A percentile compares a stretch with the other conserved stretches of the same genome.
Evolutionary conservation across 1,139 yeast species (phyloP).

Genomic region (Blastobotrys indianensis): DNA sequence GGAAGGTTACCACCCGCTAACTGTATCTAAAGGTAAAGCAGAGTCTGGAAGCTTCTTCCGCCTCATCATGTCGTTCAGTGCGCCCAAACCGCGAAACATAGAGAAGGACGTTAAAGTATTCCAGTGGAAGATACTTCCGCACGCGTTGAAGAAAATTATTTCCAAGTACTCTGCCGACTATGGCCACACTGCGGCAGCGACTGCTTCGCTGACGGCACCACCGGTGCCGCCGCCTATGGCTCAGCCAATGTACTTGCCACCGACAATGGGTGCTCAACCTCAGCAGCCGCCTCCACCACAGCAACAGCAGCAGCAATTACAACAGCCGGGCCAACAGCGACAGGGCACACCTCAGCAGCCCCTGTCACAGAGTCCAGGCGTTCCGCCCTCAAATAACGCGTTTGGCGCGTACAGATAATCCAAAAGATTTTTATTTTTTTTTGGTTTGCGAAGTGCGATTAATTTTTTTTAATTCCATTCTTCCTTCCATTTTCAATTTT

Average conservation of each 20-base stretch:
- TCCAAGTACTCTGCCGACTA: constrained; percentile 47
- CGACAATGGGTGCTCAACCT: background rate
- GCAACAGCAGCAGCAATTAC: constrained; percentile 1
- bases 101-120: constrained; percentile 70
- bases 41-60: constrained; percentile 47
- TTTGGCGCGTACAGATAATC: constrained; percentile 4
- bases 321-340: background rate
- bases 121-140: constrained; percentile 49
- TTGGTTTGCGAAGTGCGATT: too few species aligned
- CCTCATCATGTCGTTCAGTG: constrained; percentile 56
- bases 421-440: too few species aligned
- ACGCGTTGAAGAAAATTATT: constrained; percentile 56
- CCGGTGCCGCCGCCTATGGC: constrained; percentile 11
- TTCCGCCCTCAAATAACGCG: background rate
- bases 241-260: constrained; percentile 4
- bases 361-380: constrained; percentile 1
- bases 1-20: constrained; percentile 58
- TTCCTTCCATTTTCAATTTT: too few species aligned
- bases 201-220: constrained; percentile 6
- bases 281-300: constrained; percentile 2
- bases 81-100: constrained; percentile 65
- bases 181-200: constrained; percentile 9
- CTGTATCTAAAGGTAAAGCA: constrained; percentile 49
- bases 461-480: too few species aligned
- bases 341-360: background rate